Conservation (phyloP, 345 rosid genomes). For the Eucalyptus victrix region DNA sequence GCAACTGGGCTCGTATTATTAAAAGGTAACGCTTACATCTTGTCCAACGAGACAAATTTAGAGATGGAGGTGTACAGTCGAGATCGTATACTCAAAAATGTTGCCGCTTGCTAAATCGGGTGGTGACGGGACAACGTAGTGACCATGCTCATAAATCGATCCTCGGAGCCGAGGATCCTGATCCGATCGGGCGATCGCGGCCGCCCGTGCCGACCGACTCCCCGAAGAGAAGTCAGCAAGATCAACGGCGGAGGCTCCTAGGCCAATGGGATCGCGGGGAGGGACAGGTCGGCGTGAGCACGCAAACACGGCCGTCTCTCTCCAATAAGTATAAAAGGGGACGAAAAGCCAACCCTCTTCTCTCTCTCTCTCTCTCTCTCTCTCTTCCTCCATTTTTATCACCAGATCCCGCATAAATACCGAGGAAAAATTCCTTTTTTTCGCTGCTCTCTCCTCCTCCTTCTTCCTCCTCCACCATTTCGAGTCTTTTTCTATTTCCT, state of each 20-base stretch:
- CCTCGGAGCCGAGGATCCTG: not conserved
- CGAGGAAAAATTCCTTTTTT: not conserved
- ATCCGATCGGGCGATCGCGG: not conserved
- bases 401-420: not conserved
- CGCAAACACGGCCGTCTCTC: not conserved
- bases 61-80: accelerated
- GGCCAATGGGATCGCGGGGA: not conserved
- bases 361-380: no score
- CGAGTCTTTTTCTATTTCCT: not conserved
- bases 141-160: not conserved
- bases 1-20: not conserved
- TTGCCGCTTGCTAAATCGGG: not conserved
- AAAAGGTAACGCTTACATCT: not conserved
- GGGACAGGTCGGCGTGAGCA: not conserved
- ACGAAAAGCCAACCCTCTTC: not conserved
- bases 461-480: not conserved
- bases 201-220: not conserved
- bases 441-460: not conserved
- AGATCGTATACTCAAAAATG: accelerated
- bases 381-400: not conserved
- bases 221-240: not conserved
- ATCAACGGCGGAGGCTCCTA: not conserved
- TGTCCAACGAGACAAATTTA: accelerated
- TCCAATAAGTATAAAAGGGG: not conserved
- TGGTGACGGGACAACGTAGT: not conserved